Percentiles rank a stretch among this genome's conserved stretches.
phyloP scores from a whole-genome alignment of 345 rosid genomes.

The Physaria fendleri region DNA sequence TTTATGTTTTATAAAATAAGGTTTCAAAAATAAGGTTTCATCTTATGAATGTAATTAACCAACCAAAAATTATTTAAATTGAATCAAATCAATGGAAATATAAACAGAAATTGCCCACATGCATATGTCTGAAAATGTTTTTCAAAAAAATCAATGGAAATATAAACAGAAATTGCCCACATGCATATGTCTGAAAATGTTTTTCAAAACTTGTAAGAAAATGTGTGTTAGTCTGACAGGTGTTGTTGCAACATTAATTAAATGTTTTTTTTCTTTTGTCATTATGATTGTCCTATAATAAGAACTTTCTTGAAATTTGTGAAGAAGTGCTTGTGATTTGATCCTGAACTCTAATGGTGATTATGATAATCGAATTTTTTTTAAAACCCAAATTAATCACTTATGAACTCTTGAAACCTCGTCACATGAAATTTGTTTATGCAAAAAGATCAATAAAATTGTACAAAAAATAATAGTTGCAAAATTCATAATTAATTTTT shows the following conservation, averaged over 20 bases:
- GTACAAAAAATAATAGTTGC: too few species aligned
- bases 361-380: not conserved
- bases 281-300: not conserved
- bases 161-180: conserved; percentile 8
- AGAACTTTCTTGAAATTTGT: not conserved
- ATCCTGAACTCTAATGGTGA: not conserved
- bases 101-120: conserved; percentile 18
- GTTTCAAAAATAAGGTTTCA: too few species aligned
- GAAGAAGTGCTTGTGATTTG: not conserved
- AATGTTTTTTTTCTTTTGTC: not conserved
- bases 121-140: conserved; percentile 21
- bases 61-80: not conserved
- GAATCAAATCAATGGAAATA: conserved; percentile 5
- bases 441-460: too few species aligned
- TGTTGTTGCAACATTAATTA: not conserved
- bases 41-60: not conserved
- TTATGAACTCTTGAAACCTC: too few species aligned
- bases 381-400: not conserved
- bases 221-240: conserved; percentile 14
- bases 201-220: not conserved
- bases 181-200: conserved; percentile 24
- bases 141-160: conserved; percentile 11
- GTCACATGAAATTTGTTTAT: too few species aligned
- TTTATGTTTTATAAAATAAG: too few species aligned
- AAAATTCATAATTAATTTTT: too few species aligned